These are phyloP conservation scores for Parsonsia alboflavescens DNA, from an alignment of 257 asterid species.

Conservation along the genomic window DNA sequence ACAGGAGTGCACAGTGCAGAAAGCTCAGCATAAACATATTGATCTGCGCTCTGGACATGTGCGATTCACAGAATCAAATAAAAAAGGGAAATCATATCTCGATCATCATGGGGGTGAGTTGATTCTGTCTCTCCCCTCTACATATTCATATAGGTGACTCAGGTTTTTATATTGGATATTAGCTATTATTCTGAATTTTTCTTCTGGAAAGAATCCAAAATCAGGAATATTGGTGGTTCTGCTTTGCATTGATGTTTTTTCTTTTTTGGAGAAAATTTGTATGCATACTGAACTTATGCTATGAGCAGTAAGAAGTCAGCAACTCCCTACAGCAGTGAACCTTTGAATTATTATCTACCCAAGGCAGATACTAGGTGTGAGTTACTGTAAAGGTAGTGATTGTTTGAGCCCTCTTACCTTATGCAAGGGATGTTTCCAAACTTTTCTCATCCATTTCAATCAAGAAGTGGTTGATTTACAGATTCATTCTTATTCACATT, in stretches of 20 bases:
- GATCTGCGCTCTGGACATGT: background rate
- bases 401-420: background rate
- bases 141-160: background rate
- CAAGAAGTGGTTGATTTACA: background rate
- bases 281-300: background rate
- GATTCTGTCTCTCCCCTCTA: background rate
- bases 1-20: background rate
- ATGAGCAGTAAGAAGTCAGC: background rate
- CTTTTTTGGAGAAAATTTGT: background rate
- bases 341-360: no score
- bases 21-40: background rate
- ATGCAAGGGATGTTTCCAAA: background rate
- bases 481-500: background rate
- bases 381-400: background rate
- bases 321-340: background rate
- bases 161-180: background rate
- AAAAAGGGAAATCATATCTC: background rate
- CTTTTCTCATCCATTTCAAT: background rate
- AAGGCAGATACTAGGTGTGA: background rate
- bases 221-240: background rate
- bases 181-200: no score
- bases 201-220: background rate
- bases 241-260: background rate
- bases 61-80: background rate
- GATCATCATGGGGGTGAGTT: background rate